These are phyloP conservation scores for Quercus rubra DNA, from an alignment of 306 rosid genomes.

Conservation along the genomic window DNA sequence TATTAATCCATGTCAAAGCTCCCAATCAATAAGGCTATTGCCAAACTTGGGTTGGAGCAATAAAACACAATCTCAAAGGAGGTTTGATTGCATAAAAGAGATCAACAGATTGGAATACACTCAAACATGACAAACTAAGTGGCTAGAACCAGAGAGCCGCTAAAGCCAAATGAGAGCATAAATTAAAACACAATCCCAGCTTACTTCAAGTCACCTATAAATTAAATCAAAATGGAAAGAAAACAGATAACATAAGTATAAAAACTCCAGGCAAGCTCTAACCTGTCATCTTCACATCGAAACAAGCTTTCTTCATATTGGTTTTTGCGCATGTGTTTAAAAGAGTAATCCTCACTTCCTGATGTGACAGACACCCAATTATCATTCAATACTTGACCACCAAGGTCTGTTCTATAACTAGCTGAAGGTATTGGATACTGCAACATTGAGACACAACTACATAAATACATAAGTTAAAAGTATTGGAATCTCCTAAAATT, in stretches of 20 bases:
- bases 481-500: slow-evolving; percentile 3
- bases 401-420: slow-evolving; percentile 85
- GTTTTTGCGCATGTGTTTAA: slow-evolving; percentile 99
- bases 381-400: slow-evolving; percentile 83
- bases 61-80: not conserved
- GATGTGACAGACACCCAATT: slow-evolving; percentile 99
- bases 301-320: slow-evolving; percentile 99
- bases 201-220: not conserved
- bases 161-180: not conserved
- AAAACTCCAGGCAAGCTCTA: slow-evolving; percentile 24
- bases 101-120: too few species aligned
- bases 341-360: slow-evolving; percentile 99
- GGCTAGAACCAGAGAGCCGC: not conserved
- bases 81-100: too few species aligned
- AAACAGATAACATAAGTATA: not conserved
- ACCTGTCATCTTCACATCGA: slow-evolving; percentile 99
- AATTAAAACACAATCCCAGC: not conserved
- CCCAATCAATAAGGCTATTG: not conserved
- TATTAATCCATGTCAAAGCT: not conserved
- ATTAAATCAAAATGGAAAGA: slow-evolving; percentile 1
- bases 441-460: slow-evolving; percentile 12
- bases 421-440: slow-evolving; percentile 95
- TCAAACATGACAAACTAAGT: not conserved
- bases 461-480: slow-evolving; percentile 13
- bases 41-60: not conserved